phyloP scores from a whole-genome alignment of 306 rosid species.

The Begonia loranthoides region DNA sequence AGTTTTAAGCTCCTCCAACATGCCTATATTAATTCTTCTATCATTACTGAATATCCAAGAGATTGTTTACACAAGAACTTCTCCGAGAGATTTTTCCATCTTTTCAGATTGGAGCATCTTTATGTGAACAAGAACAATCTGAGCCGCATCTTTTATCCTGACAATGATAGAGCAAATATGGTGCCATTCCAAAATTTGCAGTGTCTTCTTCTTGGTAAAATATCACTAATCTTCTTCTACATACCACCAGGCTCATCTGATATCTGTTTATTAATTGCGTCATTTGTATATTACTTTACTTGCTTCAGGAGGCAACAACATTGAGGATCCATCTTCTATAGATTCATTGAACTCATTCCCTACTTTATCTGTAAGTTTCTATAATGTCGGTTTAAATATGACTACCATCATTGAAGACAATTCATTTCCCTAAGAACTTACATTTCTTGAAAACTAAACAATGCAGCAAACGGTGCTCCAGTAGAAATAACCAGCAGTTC shows the following conservation, averaged over 20 bases:
- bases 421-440: too few species aligned
- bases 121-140: constrained; percentile 74
- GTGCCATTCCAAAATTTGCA: constrained; percentile 56
- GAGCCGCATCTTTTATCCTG: constrained; percentile 49
- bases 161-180: constrained; percentile 19
- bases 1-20: background rate
- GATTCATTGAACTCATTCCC: constrained; percentile 73
- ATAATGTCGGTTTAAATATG: constrained; percentile 4
- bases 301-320: constrained; percentile 65
- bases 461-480: too few species aligned
- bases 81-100: constrained; percentile 13
- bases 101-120: constrained; percentile 91
- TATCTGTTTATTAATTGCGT: background rate
- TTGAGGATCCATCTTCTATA: constrained; percentile 52
- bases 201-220: constrained; percentile 74
- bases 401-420: too few species aligned
- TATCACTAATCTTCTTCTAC: constrained; percentile 5
- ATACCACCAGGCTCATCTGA: background rate
- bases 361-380: constrained; percentile 58
- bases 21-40: too few species aligned
- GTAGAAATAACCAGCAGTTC: too few species aligned
- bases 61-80: constrained; percentile 10
- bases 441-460: too few species aligned
- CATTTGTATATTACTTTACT: constrained; percentile 7
- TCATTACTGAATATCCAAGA: background rate